Base-by-base conservation (phyloP, 371 early-diverging fungal species). In the Rhizopus sp. region DNA sequence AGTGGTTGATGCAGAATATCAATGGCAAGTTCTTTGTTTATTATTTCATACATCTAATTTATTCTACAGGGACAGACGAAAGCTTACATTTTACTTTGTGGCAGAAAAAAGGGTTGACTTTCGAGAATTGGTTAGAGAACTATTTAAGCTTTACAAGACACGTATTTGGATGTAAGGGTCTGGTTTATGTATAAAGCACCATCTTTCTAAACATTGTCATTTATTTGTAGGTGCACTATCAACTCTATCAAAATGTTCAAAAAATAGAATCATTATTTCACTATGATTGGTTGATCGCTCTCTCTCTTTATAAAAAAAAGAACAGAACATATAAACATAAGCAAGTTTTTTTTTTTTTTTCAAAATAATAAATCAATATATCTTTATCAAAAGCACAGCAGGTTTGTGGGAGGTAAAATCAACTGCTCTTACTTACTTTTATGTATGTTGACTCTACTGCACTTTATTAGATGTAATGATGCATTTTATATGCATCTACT, bases 101-200 rank as follows among this genome's bases (percentile, higher is more conserved):
- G 93, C 95, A n/a, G 96, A 95, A 42, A 87, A 89, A 53, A 86
- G 99, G 44, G 93, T 99, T 50, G 99, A 99, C 75, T 99, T 99
- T 74, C 87, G 99, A 51, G 99, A 99, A 65, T 84, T 99, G 34
- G 99, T 99, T 54, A 88, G 96, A 39, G 99, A 99, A 50, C 81
- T 99, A 47, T 99, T 99, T 81, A 98, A 97, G 75, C 88, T 94
- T 39, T 99, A 97, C 82, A 99, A 99, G 80, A 98, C 97, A 6
- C 89, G 99, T 49, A 99, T 99, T 63, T 99, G 99, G 99, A 96
- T 98, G 96, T 84, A 81, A 62, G 85, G 80, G 7, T 53, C 7
- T 46, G 2, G 8, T 2, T 46, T 29, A 29, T 46, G 5, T 46
- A 9, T 46, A n/a, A n/a, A 10, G 6, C 5, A 38, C 39, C 1